Percentiles rank a stretch among this genome's conserved stretches.
Evolutionary conservation across 2,329 filamentous ascomycete species (phyloP).

Genomic region (Aspergillus carbonarius): DNA sequence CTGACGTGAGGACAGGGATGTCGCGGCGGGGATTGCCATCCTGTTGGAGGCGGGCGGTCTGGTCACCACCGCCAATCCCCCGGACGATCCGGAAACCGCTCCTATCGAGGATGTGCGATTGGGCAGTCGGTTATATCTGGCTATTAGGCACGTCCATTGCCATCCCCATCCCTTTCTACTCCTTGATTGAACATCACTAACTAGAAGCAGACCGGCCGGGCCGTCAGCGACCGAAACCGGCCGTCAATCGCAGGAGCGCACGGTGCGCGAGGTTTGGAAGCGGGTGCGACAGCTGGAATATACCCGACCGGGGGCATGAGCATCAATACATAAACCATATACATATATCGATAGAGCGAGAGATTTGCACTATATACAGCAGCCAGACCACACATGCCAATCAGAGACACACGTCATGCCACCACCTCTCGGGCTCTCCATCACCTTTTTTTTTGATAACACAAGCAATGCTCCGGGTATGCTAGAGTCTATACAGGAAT

Average conservation of each 20-base stretch:
- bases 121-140: slow-evolving; percentile 69
- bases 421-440: background rate
- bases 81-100: slow-evolving; percentile 55
- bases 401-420: background rate
- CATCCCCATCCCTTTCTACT: slow-evolving; percentile 10
- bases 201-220: slow-evolving; percentile 58
- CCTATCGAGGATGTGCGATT: slow-evolving; percentile 61
- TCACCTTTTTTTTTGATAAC: background rate
- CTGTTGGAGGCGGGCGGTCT: slow-evolving; percentile 71
- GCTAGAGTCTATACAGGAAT: slow-evolving; percentile 23
- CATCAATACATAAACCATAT: background rate
- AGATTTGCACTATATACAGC: background rate
- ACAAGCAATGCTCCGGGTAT: slow-evolving; percentile 23
- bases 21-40: slow-evolving; percentile 72
- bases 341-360: background rate
- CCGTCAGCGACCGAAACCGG: slow-evolving; percentile 61
- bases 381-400: background rate
- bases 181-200: background rate
- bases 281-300: slow-evolving; percentile 68
- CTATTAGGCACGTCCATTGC: slow-evolving; percentile 60
- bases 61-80: slow-evolving; percentile 72
- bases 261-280: slow-evolving; percentile 71
- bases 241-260: slow-evolving; percentile 66
- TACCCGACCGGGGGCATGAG: slow-evolving; percentile 58
- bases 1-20: slow-evolving; percentile 53